Evolutionary conservation across 2,329 filamentous ascomycete species (phyloP), one percentile per base, ranked within the genome.

Genomic region (Metarhizium anisopliae): DNA sequence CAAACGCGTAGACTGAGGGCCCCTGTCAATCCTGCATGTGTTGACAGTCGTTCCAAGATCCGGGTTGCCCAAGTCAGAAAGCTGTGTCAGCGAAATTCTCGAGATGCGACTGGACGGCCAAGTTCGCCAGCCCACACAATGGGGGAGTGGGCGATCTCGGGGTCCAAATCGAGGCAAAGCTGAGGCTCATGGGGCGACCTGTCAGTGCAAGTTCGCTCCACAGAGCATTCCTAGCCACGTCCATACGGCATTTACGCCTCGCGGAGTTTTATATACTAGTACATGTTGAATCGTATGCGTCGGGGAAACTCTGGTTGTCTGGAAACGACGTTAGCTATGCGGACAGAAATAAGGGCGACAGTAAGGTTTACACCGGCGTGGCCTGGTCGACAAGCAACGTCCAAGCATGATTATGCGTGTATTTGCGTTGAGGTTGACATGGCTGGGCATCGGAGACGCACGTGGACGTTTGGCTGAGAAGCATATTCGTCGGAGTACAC

Each of bases 101-200:
- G 42, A 59, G 63, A 68, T 70, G 68, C 68, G 68, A 70, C 69
- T 70, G 68, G 68, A 62, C 64, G 38, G 38, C 14, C 38, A 14
- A 40, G 14, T 16, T 11, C 59, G 53, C 62, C 63, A 65, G 57
- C 59, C 61, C 61, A 60, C 53, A 61, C 64, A 60, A 68, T 63
- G 43, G 38, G 45, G 45, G 30, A 59, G 59, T 59, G 59, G 58
- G 58, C 60, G 64, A 67, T 67, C 63, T 58, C 56, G 61, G 58
- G 60, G 58, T 58, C 61, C 62, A 62, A 56, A 65, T 64, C 63
- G 55, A 59, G 64, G 59, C 56, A 57, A 35, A 53, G 43, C n/a
- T 52, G 42, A 32, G 36, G 40, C n/a, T 30, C 52, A 52, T 55
- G 53, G 50, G 50, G 36, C 52, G 42, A 45, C 13, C 16, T 53